These are phyloP conservation scores for Mrakia blollopis DNA, from an alignment of 768 basidiomycete genomes.

Conservation along the genomic window DNA sequence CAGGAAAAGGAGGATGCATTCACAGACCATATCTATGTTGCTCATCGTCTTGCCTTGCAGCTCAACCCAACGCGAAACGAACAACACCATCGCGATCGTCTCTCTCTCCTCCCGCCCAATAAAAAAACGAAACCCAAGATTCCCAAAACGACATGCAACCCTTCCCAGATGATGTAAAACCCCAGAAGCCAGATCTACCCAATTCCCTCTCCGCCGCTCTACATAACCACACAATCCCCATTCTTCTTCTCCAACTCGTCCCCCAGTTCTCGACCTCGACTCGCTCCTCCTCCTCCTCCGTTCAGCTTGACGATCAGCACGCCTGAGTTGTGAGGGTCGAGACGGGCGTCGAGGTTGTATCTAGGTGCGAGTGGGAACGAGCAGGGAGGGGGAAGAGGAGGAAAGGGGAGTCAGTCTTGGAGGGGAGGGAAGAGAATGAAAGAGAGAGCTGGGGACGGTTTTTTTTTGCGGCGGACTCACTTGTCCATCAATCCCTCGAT, in stretches of 20 bases:
- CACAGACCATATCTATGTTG: too few species aligned
- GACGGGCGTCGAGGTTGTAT: constrained; percentile 62
- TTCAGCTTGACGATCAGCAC: constrained; percentile 74
- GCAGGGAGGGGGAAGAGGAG: not conserved
- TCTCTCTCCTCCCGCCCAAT: too few species aligned
- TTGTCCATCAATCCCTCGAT: constrained; percentile 80
- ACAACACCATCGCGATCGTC: too few species aligned
- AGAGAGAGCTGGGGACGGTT: not conserved
- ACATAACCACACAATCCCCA: constrained; percentile 68
- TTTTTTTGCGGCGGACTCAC: too few species aligned
- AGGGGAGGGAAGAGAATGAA: too few species aligned
- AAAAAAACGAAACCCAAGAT: too few species aligned
- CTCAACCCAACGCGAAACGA: too few species aligned
- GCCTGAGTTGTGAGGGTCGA: constrained; percentile 76
- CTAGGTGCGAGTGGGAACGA: constrained; percentile 48
- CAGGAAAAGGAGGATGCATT: too few species aligned
- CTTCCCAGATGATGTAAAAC: not conserved
- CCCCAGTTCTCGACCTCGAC: constrained; percentile 56
- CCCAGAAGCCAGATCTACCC: not conserved
- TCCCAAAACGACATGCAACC: too few species aligned
- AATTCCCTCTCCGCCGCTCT: constrained; percentile 33
- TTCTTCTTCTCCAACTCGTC: constrained; percentile 53
- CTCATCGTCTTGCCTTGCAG: too few species aligned
- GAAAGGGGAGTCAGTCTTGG: not conserved
- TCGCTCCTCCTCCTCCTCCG: constrained; percentile 39